Percentiles rank a stretch among this genome's conserved stretches.
phyloP scores from a whole-genome alignment of 169 alveolate genomes.

The Eimeria praecox region DNA sequence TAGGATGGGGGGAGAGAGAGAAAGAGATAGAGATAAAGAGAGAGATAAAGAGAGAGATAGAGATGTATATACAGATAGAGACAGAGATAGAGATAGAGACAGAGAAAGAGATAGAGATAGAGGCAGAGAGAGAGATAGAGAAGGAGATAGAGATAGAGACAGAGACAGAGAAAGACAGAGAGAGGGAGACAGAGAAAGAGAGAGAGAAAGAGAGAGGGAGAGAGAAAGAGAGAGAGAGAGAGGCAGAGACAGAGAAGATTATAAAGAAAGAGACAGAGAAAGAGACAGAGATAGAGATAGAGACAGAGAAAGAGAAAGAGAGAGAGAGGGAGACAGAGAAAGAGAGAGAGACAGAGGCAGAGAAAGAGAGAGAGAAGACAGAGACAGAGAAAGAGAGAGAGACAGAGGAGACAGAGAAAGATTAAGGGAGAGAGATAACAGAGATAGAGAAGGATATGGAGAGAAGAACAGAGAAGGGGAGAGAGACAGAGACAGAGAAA shows the following conservation, averaged over 20 bases:
- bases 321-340: background rate
- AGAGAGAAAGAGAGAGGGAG: background rate
- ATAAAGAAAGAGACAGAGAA: background rate
- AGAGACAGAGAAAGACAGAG: background rate
- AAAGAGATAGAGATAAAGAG: background rate
- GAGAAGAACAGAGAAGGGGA: background rate
- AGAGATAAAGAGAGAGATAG: background rate
- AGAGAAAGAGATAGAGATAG: background rate
- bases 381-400: slow-evolving; percentile 3
- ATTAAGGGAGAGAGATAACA: background rate
- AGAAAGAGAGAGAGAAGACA: background rate
- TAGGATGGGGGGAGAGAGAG: background rate
- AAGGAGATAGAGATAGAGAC: background rate
- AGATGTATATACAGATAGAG: background rate
- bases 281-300: background rate
- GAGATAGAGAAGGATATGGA: background rate
- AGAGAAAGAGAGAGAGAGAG: background rate
- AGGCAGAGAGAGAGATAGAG: background rate
- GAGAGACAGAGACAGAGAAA: background rate
- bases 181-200: background rate
- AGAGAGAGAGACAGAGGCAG: background rate
- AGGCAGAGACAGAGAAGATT: background rate
- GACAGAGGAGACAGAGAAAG: background rate
- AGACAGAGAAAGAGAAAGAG: background rate
- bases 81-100: background rate